Percentiles rank a stretch among this genome's conserved stretches.
Evolutionary conservation across 495 filamentous ascomycete species (phyloP).

Genomic region (Penicillium angulare): DNA sequence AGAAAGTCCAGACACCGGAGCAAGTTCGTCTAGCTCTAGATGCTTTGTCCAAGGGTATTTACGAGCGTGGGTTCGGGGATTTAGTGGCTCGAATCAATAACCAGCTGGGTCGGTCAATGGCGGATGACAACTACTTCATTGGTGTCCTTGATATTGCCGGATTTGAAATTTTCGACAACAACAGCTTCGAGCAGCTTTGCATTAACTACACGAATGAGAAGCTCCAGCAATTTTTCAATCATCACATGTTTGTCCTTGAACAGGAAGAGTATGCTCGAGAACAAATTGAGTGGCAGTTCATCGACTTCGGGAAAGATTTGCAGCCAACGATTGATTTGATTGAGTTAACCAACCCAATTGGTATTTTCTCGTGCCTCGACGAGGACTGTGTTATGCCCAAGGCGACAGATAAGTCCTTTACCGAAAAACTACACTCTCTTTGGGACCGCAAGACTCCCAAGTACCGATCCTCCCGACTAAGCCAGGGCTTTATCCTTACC

Average conservation of each 20-base stretch:
- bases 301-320: constrained; percentile 95
- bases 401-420: constrained; percentile 94
- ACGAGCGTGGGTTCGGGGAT: constrained; percentile 92
- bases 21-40: constrained; percentile 89
- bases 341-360: constrained; percentile 92
- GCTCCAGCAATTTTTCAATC: constrained; percentile 99
- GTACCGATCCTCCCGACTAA: constrained; percentile 83
- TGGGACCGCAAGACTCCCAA: constrained; percentile 97
- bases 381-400: constrained; percentile 99
- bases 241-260: constrained; percentile 99
- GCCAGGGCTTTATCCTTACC: constrained; percentile 94
- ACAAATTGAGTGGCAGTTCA: constrained; percentile 99
- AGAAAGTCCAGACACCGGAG: constrained; percentile 95
- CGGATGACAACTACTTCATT: constrained; percentile 92
- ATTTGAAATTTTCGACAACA: constrained; percentile 98
- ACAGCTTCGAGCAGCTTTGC: constrained; percentile 98
- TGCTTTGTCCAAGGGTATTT: constrained; percentile 94
- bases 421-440: constrained; percentile 91
- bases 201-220: constrained; percentile 99
- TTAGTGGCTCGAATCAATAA: constrained; percentile 89
- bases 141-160: constrained; percentile 98
- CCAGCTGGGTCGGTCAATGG: constrained; percentile 79
- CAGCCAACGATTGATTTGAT: constrained; percentile 99
- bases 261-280: constrained; percentile 98
- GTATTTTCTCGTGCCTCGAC: constrained; percentile 97